Base-by-base conservation (phyloP, 257 asterid species). In the Solanum pennellii region DNA sequence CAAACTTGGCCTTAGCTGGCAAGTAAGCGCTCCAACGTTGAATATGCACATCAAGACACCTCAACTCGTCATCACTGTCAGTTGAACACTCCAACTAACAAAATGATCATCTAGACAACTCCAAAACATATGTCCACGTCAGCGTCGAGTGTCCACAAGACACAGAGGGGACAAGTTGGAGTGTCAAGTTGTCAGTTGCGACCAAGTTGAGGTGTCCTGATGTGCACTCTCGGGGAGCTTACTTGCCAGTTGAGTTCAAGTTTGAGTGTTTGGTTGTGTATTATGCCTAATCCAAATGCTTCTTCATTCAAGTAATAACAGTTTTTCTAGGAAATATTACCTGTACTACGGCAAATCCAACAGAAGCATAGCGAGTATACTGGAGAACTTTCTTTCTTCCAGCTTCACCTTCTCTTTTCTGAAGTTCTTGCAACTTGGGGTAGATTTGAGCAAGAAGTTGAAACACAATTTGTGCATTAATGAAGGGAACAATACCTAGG, bases 321-420 rank as follows among this genome's bases (percentile, higher is more conserved):
- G 42, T 5, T 47, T 79, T 16, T 79, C 83, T 77, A 45, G 73
- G 14, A 49, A 84, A 76, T 21, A 35, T 89, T 92, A 97, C 99
- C 99, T 97, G 99, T 88, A 97, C 99, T 44, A 93, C 52, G 18
- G 99, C 99, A 91, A 97, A 97, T 86, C 98, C 99, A 92, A 97
- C 99, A 9, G 99, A 97, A 27, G 99, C 99, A 91, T 97, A 97
- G 84, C 99, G 99, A 88, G 99, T 97, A 88, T 97, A 97, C 93
- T 97, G 99, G 84, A 94, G 92, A 69, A 97, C 93, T 93, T 95
- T 95, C 94, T 97, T 97, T 91, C 99, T 88, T 86, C 99, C 99
- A 74, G 99, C 99, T 89, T 95, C 99, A 21, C 99, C 99, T 92
- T 97, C 99, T 91, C 91, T 88, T 88, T 97, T 97, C 88, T 97